Percentiles rank a stretch among this genome's conserved stretches.
Evolutionary conservation across 2,329 filamentous ascomycete species (phyloP).

Genomic region (Fonsecaea pugnacius): DNA sequence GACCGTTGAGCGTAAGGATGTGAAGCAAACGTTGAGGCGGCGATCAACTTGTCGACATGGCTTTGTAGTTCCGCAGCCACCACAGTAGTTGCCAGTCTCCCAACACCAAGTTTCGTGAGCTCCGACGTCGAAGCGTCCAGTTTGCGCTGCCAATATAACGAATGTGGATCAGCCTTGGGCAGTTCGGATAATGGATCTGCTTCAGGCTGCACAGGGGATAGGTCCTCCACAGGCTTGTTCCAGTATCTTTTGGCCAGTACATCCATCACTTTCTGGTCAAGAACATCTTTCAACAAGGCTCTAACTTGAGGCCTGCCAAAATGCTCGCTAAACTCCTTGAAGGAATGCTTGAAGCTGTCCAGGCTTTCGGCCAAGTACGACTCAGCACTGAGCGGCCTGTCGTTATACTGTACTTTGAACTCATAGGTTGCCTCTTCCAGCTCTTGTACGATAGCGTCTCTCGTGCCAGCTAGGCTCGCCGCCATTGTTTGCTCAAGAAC

Average conservation of each 20-base stretch:
- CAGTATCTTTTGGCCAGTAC: slow-evolving; percentile 91
- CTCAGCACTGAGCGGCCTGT: slow-evolving; percentile 89
- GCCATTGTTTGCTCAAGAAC: slow-evolving; percentile 98
- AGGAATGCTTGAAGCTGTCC: slow-evolving; percentile 96
- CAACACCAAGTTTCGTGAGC: slow-evolving; percentile 91
- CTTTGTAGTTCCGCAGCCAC: slow-evolving; percentile 85
- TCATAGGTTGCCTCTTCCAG: slow-evolving; percentile 96
- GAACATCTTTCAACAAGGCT: slow-evolving; percentile 83
- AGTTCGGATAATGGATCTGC: slow-evolving; percentile 75
- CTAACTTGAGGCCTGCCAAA: slow-evolving; percentile 91
- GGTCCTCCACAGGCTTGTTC: slow-evolving; percentile 91
- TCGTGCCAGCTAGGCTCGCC: slow-evolving; percentile 82
- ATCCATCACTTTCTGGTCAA: slow-evolving; percentile 94
- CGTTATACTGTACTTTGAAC: slow-evolving; percentile 99
- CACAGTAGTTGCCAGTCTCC: slow-evolving; percentile 86
- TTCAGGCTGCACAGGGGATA: slow-evolving; percentile 69
- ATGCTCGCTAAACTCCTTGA: slow-evolving; percentile 87
- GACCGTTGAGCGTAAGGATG: slow-evolving; percentile 91
- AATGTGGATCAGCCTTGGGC: slow-evolving; percentile 81
- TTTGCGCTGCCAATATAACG: slow-evolving; percentile 89
- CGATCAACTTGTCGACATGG: slow-evolving; percentile 78
- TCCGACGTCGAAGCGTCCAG: slow-evolving; percentile 89
- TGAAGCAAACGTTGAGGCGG: slow-evolving; percentile 79
- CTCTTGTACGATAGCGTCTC: slow-evolving; percentile 90
- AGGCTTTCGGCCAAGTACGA: slow-evolving; percentile 95